Conservation (phyloP, 1,284 basidiomycete species). For the Rhodotorula mucilaginosa region DNA sequence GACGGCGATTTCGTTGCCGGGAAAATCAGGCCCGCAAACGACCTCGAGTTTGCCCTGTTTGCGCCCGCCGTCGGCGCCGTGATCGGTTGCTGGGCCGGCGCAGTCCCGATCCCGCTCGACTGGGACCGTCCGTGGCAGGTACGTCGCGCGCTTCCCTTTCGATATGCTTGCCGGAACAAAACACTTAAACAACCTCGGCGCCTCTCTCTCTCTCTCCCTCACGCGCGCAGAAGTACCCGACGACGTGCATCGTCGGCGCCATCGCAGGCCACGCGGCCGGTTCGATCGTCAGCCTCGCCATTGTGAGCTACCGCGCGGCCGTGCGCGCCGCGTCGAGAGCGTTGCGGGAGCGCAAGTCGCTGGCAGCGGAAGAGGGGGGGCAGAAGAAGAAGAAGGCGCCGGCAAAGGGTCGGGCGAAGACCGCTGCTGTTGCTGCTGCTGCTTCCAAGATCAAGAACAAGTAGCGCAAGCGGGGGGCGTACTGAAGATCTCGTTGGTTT, state of each 20-base stretch:
- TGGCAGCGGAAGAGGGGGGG: background rate
- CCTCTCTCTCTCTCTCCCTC: background rate
- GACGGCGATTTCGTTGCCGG: no score
- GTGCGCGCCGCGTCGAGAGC: slow-evolving; percentile 10
- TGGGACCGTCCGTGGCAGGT: slow-evolving; percentile 98
- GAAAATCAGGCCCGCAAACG: slow-evolving; percentile 58
- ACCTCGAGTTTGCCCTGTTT: slow-evolving; percentile 71
- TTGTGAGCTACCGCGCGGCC: slow-evolving; percentile 8
- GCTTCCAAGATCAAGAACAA: background rate
- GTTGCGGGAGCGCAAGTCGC: background rate
- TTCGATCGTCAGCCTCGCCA: slow-evolving; percentile 19
- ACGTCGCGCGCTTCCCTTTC: slow-evolving; percentile 41
- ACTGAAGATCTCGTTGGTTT: no score
- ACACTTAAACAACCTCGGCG: background rate
- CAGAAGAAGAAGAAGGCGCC: background rate
- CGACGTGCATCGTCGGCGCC: slow-evolving; percentile 40
- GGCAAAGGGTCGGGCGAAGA: background rate
- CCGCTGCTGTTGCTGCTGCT: background rate
- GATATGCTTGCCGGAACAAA: no score
- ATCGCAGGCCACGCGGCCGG: slow-evolving; percentile 35
- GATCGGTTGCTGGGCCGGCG: slow-evolving; percentile 73
- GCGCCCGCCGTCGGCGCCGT: slow-evolving; percentile 72
- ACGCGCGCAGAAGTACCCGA: slow-evolving; percentile 37
- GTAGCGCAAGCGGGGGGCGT: background rate
- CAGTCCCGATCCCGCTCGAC: slow-evolving; percentile 79